Evolutionary conservation across 2,329 filamentous ascomycete species (phyloP).

Genomic region (Bertia moriformis): DNA sequence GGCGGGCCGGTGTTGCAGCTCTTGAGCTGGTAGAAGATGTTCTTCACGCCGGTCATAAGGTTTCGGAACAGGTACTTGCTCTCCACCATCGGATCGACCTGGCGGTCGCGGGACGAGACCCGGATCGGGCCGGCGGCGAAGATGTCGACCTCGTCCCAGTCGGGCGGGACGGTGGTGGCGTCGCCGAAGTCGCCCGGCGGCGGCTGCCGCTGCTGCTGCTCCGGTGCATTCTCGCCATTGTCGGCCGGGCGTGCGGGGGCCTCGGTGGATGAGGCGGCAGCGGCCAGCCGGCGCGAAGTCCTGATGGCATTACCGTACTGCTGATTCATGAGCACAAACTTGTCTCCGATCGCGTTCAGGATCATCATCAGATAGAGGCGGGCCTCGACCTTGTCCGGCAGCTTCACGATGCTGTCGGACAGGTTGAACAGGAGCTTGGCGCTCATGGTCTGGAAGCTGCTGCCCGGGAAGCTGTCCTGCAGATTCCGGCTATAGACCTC

Average conservation of each 20-base stretch:
- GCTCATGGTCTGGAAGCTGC: conserved; percentile 99
- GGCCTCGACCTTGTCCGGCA: conserved; percentile 84
- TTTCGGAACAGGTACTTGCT: conserved; percentile 98
- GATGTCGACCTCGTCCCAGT: conserved; percentile 97
- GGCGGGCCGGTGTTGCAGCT: conserved; percentile 65
- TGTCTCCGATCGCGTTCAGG: conserved; percentile 91
- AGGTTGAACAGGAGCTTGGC: conserved; percentile 93
- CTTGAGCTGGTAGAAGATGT: conserved; percentile 86
- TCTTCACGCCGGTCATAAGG: conserved; percentile 86
- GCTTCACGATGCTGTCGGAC: conserved; percentile 91
- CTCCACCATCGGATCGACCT: conserved; percentile 78
- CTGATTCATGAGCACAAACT: conserved; percentile 94
- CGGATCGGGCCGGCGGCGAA: conserved; percentile 94
- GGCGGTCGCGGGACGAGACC: conserved; percentile 76
- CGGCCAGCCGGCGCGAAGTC: conserved; percentile 58
- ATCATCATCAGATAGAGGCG: conserved; percentile 96
- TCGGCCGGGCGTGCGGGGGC: too few species aligned
- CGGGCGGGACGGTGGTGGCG: conserved; percentile 64
- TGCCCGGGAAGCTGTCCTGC: conserved; percentile 89
- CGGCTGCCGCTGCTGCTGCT: conserved; percentile 33
- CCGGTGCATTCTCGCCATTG: too few species aligned
- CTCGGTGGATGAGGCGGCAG: conserved; percentile 43
- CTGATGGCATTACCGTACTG: conserved; percentile 93
- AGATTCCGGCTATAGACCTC: conserved; percentile 95
- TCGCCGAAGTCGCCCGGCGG: too few species aligned